Evolutionary conservation across 2,329 filamentous ascomycete species (phyloP).

Genomic region (Colletotrichum aenigma): DNA sequence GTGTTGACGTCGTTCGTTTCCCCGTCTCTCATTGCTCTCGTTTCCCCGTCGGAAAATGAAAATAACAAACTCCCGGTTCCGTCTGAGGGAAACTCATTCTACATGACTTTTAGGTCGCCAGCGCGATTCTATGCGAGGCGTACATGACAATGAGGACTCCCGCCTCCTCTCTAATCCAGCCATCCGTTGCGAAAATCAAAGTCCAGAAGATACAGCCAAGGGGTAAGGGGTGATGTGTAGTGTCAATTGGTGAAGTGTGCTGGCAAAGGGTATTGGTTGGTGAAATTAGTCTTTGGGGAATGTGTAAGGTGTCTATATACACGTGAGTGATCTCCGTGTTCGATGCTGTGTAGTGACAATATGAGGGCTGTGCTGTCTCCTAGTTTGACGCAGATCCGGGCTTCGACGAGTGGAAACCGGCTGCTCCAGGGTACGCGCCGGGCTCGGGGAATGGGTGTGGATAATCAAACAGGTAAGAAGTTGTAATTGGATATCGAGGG

Average conservation of each 20-base stretch:
- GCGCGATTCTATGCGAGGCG: slow-evolving; percentile 21
- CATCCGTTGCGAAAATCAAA: slow-evolving; percentile 20
- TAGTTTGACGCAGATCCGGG: slow-evolving; percentile 19
- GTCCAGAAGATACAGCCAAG: slow-evolving; percentile 23
- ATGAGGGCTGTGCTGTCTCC: slow-evolving; percentile 18
- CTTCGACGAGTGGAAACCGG: slow-evolving; percentile 8
- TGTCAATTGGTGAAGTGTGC: slow-evolving; percentile 16
- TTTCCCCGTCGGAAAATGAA: slow-evolving; percentile 15
- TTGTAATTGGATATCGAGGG: background rate
- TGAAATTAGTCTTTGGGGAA: slow-evolving; percentile 19
- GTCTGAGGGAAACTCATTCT: slow-evolving; percentile 24
- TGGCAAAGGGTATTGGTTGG: slow-evolving; percentile 22
- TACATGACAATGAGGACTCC: slow-evolving; percentile 24
- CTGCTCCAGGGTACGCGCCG: slow-evolving; percentile 18
- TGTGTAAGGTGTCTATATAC: slow-evolving; percentile 23
- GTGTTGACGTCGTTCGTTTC: slow-evolving; percentile 13
- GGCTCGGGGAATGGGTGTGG: slow-evolving; percentile 2
- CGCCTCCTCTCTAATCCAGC: slow-evolving; percentile 22
- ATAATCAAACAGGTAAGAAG: slow-evolving; percentile 20
- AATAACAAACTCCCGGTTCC: slow-evolving; percentile 15
- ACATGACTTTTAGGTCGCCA: slow-evolving; percentile 24
- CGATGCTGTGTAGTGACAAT: slow-evolving; percentile 22
- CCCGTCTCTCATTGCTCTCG: slow-evolving; percentile 20
- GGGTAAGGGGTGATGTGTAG: slow-evolving; percentile 8
- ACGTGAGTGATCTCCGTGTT: slow-evolving; percentile 17